phyloP scores from a whole-genome alignment of 2,329 filamentous ascomycete genomes.

The Huntiella abstrusa region DNA sequence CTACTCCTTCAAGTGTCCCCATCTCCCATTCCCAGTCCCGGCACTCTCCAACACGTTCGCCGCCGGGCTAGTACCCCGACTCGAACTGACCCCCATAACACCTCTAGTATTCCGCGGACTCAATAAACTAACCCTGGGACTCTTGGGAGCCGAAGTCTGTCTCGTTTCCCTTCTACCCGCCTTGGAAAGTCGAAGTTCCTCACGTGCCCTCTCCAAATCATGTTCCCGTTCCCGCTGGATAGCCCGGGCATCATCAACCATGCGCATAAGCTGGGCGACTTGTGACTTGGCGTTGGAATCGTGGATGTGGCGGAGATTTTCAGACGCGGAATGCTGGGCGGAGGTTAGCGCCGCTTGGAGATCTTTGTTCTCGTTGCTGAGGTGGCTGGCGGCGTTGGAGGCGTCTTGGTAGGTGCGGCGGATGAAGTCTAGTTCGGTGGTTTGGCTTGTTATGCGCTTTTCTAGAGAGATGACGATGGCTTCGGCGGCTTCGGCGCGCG shows the following conservation, averaged over 20 bases:
- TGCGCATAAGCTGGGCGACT: conserved; percentile 18
- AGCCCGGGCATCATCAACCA: conserved; percentile 23
- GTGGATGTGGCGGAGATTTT: conserved; percentile 29
- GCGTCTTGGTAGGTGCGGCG: conserved; percentile 40
- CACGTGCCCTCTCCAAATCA: conserved; percentile 28
- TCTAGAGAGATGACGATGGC: conserved; percentile 14
- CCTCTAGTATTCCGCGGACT: conserved; percentile 25
- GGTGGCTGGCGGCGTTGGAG: conserved; percentile 26
- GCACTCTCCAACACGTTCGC: conserved; percentile 18
- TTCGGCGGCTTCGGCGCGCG: conserved; percentile 6
- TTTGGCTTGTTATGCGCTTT: conserved; percentile 19
- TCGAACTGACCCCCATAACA: conserved; percentile 20
- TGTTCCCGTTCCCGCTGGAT: conserved; percentile 31
- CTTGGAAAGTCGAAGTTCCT: conserved; percentile 29
- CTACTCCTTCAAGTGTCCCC: conserved; percentile 26
- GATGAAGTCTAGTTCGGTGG: conserved; percentile 36
- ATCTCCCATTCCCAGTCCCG: conserved; percentile 21
- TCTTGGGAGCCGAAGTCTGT: conserved; percentile 36
- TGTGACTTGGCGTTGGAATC: conserved; percentile 24
- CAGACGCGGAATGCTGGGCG: conserved; percentile 24
- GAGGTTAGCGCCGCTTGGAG: conserved; percentile 24
- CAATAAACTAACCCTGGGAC: conserved; percentile 34
- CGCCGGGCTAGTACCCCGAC: conserved; percentile 32
- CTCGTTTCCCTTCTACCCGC: conserved; percentile 36
- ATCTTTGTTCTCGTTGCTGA: conserved; percentile 27